These are phyloP conservation scores for Aspergillus asperescens DNA, from an alignment of 495 filamentous ascomycete genomes.

Conservation along the genomic window DNA sequence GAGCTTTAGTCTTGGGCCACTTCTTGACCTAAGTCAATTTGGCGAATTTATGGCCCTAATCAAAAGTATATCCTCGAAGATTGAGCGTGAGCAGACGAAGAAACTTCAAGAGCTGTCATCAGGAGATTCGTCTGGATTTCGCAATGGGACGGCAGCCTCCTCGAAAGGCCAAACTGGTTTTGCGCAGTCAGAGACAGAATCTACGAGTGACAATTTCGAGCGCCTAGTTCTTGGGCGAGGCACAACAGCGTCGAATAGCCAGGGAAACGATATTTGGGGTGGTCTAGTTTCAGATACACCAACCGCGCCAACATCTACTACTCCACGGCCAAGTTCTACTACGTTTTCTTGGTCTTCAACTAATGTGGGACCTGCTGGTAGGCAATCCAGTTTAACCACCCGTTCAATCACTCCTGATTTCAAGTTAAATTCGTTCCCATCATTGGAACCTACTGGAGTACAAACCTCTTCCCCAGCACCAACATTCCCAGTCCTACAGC, in stretches of 20 bases:
- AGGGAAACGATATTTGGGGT: constrained; percentile 37
- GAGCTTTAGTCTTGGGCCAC: constrained; percentile 85
- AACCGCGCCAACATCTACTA: constrained; percentile 20
- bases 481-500: constrained; percentile 33
- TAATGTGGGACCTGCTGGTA: constrained; percentile 17
- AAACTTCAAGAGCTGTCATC: constrained; percentile 79
- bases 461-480: constrained; percentile 27
- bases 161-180: constrained; percentile 22
- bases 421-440: constrained; percentile 44
- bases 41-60: constrained; percentile 82
- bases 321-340: constrained; percentile 27
- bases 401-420: constrained; percentile 52
- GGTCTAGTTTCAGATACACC: constrained; percentile 31
- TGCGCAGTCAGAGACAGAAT: constrained; percentile 29
- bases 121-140: constrained; percentile 37
- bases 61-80: constrained; percentile 66
- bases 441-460: constrained; percentile 38
- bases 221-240: constrained; percentile 70
- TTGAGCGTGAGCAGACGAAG: constrained; percentile 81
- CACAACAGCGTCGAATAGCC: constrained; percentile 19
- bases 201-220: constrained; percentile 71
- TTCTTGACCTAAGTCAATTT: constrained; percentile 83
- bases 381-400: constrained; percentile 25
- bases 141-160: constrained; percentile 27
- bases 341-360: constrained; percentile 47